These are phyloP conservation scores for Terfezia boudieri DNA, from an alignment of 495 filamentous ascomycete genomes.

Conservation along the genomic window DNA sequence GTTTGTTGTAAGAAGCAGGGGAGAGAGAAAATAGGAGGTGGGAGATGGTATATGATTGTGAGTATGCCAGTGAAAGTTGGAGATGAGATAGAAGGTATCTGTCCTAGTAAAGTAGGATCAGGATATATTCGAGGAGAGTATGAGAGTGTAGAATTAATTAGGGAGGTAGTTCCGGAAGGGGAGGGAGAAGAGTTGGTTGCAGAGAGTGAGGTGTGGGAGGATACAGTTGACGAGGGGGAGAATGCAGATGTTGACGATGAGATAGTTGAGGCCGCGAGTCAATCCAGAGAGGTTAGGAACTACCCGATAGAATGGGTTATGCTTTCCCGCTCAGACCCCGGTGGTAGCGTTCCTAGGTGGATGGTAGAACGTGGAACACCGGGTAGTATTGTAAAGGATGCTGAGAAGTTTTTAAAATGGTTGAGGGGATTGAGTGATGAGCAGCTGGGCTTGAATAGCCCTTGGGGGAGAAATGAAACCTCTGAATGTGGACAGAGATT, in stretches of 20 bases:
- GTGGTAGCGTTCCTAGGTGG: constrained; percentile 76
- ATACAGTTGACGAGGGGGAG: constrained; percentile 16
- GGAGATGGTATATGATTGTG: constrained; percentile 57
- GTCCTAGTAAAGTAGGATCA: constrained; percentile 26
- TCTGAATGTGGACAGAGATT: constrained; percentile 12
- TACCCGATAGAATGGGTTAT: constrained; percentile 58
- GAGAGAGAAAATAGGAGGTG: constrained; percentile 4
- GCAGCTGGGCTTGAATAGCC: constrained; percentile 24
- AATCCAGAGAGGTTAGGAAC: constrained; percentile 23
- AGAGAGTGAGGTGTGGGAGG: constrained; percentile 1
- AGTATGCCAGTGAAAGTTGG: constrained; percentile 57
- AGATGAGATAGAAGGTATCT: constrained; percentile 28
- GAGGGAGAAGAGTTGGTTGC: constrained; percentile 10
- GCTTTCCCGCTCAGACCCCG: constrained; percentile 86
- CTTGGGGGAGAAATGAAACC: constrained; percentile 21
- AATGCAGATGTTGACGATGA: constrained; percentile 15
- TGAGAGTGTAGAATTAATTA: constrained; percentile 77
- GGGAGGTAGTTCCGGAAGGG: constrained; percentile 43
- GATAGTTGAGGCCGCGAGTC: no score
- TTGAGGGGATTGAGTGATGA: constrained; percentile 8
- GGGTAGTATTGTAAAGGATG: constrained; percentile 57
- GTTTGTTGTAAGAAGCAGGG: constrained; percentile 33
- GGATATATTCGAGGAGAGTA: constrained; percentile 68
- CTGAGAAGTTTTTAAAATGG: constrained; percentile 73
- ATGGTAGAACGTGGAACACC: constrained; percentile 90